These are phyloP conservation scores for Tricholoma flavovirens DNA, from an alignment of 768 basidiomycete genomes.

Conservation along the genomic window DNA sequence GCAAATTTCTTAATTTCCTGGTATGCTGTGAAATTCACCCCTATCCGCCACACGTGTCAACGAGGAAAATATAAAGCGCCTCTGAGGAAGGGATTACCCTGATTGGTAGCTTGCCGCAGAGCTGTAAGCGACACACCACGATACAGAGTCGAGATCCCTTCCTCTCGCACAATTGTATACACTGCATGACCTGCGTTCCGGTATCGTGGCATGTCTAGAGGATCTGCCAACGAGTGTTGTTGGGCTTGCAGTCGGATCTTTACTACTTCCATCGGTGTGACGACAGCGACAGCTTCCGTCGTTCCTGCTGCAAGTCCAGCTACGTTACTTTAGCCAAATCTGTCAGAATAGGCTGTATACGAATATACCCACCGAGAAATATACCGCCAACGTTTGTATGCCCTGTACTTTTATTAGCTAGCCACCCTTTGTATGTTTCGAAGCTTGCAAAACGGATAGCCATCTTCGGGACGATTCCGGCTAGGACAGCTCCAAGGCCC, in stretches of 20 bases:
- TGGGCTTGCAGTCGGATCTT: constrained; percentile 98
- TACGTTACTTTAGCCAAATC: constrained; percentile 23
- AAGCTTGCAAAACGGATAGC: constrained; percentile 98
- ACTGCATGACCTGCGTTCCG: constrained; percentile 96
- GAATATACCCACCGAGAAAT: constrained; percentile 65
- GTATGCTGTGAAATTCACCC: constrained; percentile 97
- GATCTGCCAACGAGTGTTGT: constrained; percentile 94
- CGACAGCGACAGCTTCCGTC: constrained; percentile 92
- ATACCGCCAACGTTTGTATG: constrained; percentile 74
- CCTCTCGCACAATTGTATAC: constrained; percentile 90
- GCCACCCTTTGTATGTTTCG: constrained; percentile 84
- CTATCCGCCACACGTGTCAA: constrained; percentile 25
- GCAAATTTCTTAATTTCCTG: constrained; percentile 91
- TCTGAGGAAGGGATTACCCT: constrained; percentile 47
- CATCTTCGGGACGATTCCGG: constrained; percentile 99
- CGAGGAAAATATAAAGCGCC: neutral
- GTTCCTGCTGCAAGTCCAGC: constrained; percentile 93
- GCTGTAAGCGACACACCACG: constrained; percentile 93
- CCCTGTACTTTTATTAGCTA: constrained; percentile 73
- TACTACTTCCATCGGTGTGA: constrained; percentile 99
- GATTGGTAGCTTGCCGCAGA: constrained; percentile 94
- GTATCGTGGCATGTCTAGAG: constrained; percentile 88
- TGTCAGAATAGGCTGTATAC: neutral
- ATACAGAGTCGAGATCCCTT: constrained; percentile 80
- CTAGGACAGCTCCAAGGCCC: constrained; percentile 92